Evolutionary conservation across 768 basidiomycete genomes (phyloP).

Genomic region (Tulasnella sp.): DNA sequence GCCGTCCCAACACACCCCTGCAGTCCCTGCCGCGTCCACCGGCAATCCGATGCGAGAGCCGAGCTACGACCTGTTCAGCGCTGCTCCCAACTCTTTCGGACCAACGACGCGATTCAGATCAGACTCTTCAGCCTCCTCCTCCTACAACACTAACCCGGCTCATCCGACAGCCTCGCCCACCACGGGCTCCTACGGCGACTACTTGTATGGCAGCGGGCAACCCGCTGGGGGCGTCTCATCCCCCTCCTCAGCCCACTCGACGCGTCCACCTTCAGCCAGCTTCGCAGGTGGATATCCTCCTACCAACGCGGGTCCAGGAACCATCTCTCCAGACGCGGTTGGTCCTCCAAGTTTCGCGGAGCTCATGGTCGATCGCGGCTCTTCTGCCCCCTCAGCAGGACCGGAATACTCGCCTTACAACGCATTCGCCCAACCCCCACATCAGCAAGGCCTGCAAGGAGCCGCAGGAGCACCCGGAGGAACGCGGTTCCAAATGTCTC

Average conservation of each 20-base stretch:
- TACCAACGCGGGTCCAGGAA: conserved; percentile 46
- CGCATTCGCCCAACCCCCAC: conserved; percentile 63
- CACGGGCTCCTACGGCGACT: conserved; percentile 54
- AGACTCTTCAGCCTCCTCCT: conserved; percentile 72
- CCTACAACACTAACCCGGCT: conserved; percentile 63
- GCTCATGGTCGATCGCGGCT: conserved; percentile 60
- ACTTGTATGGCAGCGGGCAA: conserved; percentile 52
- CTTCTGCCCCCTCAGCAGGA: conserved; percentile 27
- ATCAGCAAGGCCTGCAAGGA: conserved; percentile 48
- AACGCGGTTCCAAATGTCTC: conserved; percentile 52
- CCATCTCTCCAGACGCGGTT: conserved; percentile 57
- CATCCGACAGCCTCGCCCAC: conserved; percentile 57
- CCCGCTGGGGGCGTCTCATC: conserved; percentile 55
- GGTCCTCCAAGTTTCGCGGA: conserved; percentile 59
- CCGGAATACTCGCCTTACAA: conserved; percentile 54
- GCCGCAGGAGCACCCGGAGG: conserved; percentile 56
- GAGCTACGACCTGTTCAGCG: conserved; percentile 66
- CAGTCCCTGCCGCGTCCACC: neutral
- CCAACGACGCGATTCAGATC: conserved; percentile 65
- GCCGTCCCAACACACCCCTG: neutral
- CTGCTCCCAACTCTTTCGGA: conserved; percentile 45
- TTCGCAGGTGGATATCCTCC: conserved; percentile 58
- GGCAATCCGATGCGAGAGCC: conserved; percentile 45
- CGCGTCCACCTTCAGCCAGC: conserved; percentile 65
- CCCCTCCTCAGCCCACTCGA: conserved; percentile 62